Evolutionary conservation across 805 yeast genomes (phyloP), one percentile per base, ranked within the genome.

Genomic region (Ogataea allantospora): DNA sequence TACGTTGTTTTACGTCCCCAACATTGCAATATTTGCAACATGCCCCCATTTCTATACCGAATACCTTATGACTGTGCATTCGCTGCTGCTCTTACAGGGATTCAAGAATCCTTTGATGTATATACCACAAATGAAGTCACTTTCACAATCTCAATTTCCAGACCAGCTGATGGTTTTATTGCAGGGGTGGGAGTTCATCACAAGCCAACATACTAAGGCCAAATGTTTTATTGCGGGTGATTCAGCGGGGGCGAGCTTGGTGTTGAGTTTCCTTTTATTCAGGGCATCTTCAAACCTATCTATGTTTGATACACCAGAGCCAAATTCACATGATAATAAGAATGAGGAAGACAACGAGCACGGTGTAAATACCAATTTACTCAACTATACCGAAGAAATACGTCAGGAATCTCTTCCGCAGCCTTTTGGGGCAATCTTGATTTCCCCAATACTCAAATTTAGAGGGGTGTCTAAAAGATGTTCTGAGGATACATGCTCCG

Each of bases 221-320:
- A 57, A 57, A 16, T 30, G 57, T 2, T 53, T 70, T 3, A 30
- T 70, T 4, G 49, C 61, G 33, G 80, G 79, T 0, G 78, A 75
- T 35, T 71, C 78, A 0, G 53, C 65, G 4, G 80, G 80, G 1
- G 78, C 72, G 0, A 68, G 67, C n/a, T 43, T 70, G 25, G 56
- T 60, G 3, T 43, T 71, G 31, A 49, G 67, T 9, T 47, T 68
- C 35, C 37, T 71, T 33, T 55, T 68, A 13, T 68, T 66, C 44
- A 50, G 63, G 20, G 54, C 60, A n/a, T 27, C 47, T n/a, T 70
- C 73, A 0, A 44, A 47, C 12, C 52, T 48, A 20, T 38, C 30
- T 1, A 41, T 50, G 7, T 44, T 41, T 19, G 19, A 19, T 5
- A 12, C 9, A 15, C 21, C 45, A 30, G 3, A 43, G 1, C 37